Evolutionary conservation across 2,329 filamentous ascomycete species (phyloP).

Genomic region (Colletotrichum liriopes): DNA sequence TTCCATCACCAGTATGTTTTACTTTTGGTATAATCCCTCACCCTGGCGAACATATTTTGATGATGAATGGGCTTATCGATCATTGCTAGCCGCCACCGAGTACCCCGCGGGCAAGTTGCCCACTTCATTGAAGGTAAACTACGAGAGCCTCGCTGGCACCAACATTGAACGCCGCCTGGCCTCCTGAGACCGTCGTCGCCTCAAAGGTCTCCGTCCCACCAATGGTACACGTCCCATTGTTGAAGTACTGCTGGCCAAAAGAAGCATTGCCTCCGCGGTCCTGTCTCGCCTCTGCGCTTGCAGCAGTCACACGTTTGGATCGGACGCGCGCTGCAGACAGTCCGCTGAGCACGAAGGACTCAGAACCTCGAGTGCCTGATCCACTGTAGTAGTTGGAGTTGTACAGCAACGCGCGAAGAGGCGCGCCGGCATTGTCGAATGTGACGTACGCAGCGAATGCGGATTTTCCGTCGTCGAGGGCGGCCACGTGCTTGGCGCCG

Average conservation of each 20-base stretch:
- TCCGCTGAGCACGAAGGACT: conserved; percentile 18
- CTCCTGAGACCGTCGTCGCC: background rate
- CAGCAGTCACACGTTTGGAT: conserved; percentile 28
- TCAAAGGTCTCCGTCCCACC: conserved; percentile 32
- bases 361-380: conserved; percentile 4
- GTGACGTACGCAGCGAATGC: conserved; percentile 64
- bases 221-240: conserved; percentile 25
- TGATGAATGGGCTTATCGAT: background rate
- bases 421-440: conserved; percentile 48
- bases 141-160: conserved; percentile 38
- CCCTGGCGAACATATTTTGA: background rate
- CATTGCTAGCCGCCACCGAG: background rate
- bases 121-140: conserved; percentile 21
- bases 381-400: conserved; percentile 61
- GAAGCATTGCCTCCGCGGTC: conserved; percentile 27
- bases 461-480: conserved; percentile 60
- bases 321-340: conserved; percentile 8
- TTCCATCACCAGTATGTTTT: background rate
- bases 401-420: conserved; percentile 57
- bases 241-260: conserved; percentile 32
- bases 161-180: conserved; percentile 43
- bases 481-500: conserved; percentile 59
- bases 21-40: background rate
- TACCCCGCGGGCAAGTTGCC: background rate
- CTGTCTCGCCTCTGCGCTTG: conserved; percentile 31